These are phyloP conservation scores for Polychaeton citri DNA, from an alignment of 2,329 filamentous ascomycete species.

Conservation along the genomic window DNA sequence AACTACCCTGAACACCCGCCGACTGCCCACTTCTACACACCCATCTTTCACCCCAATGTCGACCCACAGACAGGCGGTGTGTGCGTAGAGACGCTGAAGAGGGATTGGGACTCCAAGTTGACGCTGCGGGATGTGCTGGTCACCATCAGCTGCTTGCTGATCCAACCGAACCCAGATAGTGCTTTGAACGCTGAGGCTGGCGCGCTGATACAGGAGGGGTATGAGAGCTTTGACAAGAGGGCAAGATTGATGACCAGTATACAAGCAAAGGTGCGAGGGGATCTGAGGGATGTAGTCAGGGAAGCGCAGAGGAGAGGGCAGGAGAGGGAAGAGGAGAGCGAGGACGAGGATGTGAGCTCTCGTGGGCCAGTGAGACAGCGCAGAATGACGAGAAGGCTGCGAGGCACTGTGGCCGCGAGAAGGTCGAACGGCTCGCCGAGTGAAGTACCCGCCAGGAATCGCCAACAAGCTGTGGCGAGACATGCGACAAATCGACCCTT, in stretches of 20 bases:
- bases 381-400: slow-evolving; percentile 14
- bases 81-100: slow-evolving; percentile 52
- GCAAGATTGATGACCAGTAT: slow-evolving; percentile 50
- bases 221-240: slow-evolving; percentile 41
- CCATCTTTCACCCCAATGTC: slow-evolving; percentile 53
- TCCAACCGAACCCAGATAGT: slow-evolving; percentile 51
- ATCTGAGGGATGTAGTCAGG: slow-evolving; percentile 30
- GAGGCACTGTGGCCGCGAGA: slow-evolving; percentile 8
- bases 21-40: slow-evolving; percentile 47
- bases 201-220: slow-evolving; percentile 45
- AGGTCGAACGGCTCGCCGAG: slow-evolving; percentile 12
- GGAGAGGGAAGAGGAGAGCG: slow-evolving; percentile 11
- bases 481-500: slow-evolving; percentile 9
- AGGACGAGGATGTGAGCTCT: neutral
- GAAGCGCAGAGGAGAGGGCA: slow-evolving; percentile 42
- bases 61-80: slow-evolving; percentile 49
- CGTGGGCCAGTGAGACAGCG: slow-evolving; percentile 11
- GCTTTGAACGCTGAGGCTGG: slow-evolving; percentile 50
- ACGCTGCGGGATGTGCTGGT: slow-evolving; percentile 46
- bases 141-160: slow-evolving; percentile 48
- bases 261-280: slow-evolving; percentile 40
- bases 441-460: slow-evolving; percentile 7
- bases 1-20: slow-evolving; percentile 41
- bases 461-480: slow-evolving; percentile 4
- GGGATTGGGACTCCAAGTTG: slow-evolving; percentile 46